These are phyloP conservation scores for Mycena galericulata DNA, from an alignment of 768 basidiomycete species.

Conservation along the genomic window DNA sequence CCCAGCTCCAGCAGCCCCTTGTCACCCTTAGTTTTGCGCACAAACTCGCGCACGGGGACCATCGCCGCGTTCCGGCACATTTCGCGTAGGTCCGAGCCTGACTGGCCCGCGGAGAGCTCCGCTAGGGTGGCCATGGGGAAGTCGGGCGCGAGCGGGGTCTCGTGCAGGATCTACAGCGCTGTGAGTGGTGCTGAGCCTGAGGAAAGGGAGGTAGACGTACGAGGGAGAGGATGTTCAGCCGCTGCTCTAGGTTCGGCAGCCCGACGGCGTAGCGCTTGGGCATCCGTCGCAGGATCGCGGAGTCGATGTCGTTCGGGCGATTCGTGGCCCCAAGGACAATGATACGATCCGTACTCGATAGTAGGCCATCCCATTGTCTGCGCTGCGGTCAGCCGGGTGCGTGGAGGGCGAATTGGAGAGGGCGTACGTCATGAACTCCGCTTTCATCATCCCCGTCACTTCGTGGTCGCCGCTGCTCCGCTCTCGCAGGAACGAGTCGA, in stretches of 20 bases:
- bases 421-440: constrained; percentile 43
- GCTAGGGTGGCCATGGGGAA: constrained; percentile 78
- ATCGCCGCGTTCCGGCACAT: constrained; percentile 94
- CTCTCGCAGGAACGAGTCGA: constrained; percentile 94
- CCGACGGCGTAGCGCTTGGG: constrained; percentile 93
- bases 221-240: constrained; percentile 85
- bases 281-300: constrained; percentile 94
- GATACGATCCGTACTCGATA: constrained; percentile 84
- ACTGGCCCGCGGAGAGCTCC: constrained; percentile 75
- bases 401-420: neutral
- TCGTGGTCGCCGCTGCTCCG: constrained; percentile 93
- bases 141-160: constrained; percentile 71
- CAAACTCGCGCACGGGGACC: constrained; percentile 89
- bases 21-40: constrained; percentile 62
- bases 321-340: constrained; percentile 96
- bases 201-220: constrained; percentile 54
- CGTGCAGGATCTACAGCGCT: constrained; percentile 79
- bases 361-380: constrained; percentile 95
- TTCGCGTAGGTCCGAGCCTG: constrained; percentile 93
- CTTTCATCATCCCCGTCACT: constrained; percentile 99
- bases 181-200: constrained; percentile 6
- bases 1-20: constrained; percentile 60
- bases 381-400: neutral
- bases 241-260: constrained; percentile 82
- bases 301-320: constrained; percentile 91